Evolutionary conservation across 257 asterid species (phyloP).

Genomic region (Henckelia pumila): DNA sequence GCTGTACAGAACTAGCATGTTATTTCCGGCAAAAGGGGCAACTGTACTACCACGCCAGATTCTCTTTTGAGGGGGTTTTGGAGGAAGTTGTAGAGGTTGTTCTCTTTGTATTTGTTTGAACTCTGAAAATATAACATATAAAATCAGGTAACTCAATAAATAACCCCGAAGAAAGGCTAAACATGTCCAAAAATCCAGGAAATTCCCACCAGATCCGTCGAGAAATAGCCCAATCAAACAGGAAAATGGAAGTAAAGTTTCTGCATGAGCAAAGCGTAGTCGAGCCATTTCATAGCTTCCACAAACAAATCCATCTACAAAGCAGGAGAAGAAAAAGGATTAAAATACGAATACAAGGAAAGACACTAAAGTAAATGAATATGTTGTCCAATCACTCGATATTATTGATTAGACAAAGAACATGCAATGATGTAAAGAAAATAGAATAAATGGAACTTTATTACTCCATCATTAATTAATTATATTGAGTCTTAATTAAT

Average conservation of each 20-base stretch:
- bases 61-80: conserved; percentile 84
- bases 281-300: conserved; percentile 85
- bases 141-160: conserved; percentile 9
- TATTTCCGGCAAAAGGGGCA: conserved; percentile 94
- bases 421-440: background rate
- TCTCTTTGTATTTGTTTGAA: conserved; percentile 67
- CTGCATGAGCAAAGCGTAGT: conserved; percentile 90
- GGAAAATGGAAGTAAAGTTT: conserved; percentile 91
- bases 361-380: background rate
- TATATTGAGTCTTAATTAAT: too few species aligned
- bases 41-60: conserved; percentile 72
- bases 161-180: background rate
- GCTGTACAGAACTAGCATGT: conserved; percentile 71
- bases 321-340: conserved; percentile 24
- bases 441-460: background rate
- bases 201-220: conserved; percentile 65
- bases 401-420: background rate
- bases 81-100: conserved; percentile 68
- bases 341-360: background rate
- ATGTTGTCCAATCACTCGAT: background rate
- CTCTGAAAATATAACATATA: conserved; percentile 43
- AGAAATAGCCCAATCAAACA: conserved; percentile 93
- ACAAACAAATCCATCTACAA: conserved; percentile 46
- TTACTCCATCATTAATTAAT: too few species aligned
- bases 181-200: conserved; percentile 17